Evolutionary conservation across 164 flowering plant species (phyloP).

Genomic region (Kalanchoe fedtschenkoi): DNA sequence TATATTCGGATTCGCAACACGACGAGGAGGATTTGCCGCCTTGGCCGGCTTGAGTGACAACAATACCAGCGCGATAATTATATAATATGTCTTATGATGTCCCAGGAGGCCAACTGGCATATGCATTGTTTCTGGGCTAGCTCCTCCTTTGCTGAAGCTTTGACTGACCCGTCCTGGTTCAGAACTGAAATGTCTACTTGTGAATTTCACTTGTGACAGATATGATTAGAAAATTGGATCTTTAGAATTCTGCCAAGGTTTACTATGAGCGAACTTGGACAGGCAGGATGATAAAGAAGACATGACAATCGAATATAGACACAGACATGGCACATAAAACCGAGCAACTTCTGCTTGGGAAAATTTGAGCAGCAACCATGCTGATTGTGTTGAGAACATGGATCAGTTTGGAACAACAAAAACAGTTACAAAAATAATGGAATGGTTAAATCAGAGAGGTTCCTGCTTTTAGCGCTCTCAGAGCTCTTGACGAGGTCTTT

Average conservation of each 20-base stretch:
- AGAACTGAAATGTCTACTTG: no score
- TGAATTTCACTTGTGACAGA: no score
- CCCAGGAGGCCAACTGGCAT: background rate
- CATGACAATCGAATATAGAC: no score
- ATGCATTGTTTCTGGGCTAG: background rate
- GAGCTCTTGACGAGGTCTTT: conserved; percentile 45
- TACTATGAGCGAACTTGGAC: no score
- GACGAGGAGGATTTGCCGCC: background rate
- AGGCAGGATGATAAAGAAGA: no score
- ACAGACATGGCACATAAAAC: no score
- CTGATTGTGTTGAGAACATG: background rate
- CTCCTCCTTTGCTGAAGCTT: background rate
- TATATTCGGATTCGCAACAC: background rate
- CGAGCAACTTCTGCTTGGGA: no score
- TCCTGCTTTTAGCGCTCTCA: conserved; percentile 14
- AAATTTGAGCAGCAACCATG: no score
- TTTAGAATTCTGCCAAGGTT: no score
- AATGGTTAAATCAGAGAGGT: conserved; percentile 22
- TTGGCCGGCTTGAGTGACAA: background rate
- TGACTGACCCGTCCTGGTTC: background rate
- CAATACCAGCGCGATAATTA: no score
- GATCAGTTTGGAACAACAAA: background rate
- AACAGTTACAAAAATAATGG: conserved; percentile 32
- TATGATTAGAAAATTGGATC: no score
- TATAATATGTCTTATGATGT: background rate